These are phyloP conservation scores for Pseudocercospora cruenta DNA, from an alignment of 2,329 filamentous ascomycete species.

Conservation along the genomic window DNA sequence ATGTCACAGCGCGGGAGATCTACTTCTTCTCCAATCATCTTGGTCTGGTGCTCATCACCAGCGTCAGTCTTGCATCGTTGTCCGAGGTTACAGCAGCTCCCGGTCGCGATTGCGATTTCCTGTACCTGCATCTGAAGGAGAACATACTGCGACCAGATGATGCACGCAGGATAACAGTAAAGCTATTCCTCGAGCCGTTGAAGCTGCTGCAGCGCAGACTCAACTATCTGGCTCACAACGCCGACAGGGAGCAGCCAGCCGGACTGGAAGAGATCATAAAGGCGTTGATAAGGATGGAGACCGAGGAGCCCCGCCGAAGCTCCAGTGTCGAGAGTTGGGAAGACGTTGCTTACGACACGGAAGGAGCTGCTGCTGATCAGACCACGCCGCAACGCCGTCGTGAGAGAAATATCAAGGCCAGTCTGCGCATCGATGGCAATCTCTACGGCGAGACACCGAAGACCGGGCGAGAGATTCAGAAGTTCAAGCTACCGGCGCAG, in stretches of 20 bases:
- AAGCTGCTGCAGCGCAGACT: slow-evolving; percentile 79
- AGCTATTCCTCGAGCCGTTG: slow-evolving; percentile 88
- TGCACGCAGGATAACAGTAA: slow-evolving; percentile 79
- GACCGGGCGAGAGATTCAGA: slow-evolving; percentile 58
- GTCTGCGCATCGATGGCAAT: slow-evolving; percentile 65
- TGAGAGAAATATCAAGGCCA: slow-evolving; percentile 58
- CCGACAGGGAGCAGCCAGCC: slow-evolving; percentile 71
- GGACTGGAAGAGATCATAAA: slow-evolving; percentile 71
- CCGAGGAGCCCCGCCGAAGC: slow-evolving; percentile 60
- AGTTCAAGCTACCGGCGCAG: slow-evolving; percentile 79
- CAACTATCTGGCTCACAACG: slow-evolving; percentile 81
- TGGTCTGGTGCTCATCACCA: slow-evolving; percentile 83
- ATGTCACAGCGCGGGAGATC: slow-evolving; percentile 82
- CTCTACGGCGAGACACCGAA: slow-evolving; percentile 54
- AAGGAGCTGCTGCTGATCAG: slow-evolving; percentile 50
- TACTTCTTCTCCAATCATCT: slow-evolving; percentile 98
- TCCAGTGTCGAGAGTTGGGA: slow-evolving; percentile 91
- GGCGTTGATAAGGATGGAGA: slow-evolving; percentile 74
- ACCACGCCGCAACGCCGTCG: slow-evolving; percentile 43
- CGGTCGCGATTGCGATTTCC: slow-evolving; percentile 88
- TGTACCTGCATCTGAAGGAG: slow-evolving; percentile 76
- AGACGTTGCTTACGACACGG: slow-evolving; percentile 61
- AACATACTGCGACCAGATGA: slow-evolving; percentile 61
- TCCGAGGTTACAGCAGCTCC: slow-evolving; percentile 87
- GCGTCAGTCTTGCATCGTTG: slow-evolving; percentile 74